Conservation (phyloP, 345 rosid species). For the Aquilaria malaccensis region DNA sequence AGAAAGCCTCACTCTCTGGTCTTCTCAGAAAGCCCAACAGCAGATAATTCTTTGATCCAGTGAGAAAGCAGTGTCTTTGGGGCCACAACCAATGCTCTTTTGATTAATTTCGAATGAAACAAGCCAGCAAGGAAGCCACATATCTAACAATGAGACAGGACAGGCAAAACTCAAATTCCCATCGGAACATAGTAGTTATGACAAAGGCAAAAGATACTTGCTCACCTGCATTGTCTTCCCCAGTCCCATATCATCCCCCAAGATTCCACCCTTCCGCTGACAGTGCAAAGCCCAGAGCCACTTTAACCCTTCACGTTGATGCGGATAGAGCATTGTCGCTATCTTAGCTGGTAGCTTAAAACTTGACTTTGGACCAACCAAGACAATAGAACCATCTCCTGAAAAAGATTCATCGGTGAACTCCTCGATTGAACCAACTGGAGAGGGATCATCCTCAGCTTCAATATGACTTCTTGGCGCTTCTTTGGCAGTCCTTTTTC, state of each 20-base stretch:
- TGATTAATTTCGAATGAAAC: conserved; percentile 71
- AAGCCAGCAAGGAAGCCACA: conserved; percentile 94
- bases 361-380: conserved; percentile 40
- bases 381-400: conserved; percentile 40
- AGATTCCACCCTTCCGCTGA: conserved; percentile 88
- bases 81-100: conserved; percentile 78
- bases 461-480: conserved; percentile 18
- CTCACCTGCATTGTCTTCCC: conserved; percentile 99
- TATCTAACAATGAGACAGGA: conserved; percentile 43
- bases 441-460: conserved; percentile 23
- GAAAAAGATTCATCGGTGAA: conserved; percentile 22
- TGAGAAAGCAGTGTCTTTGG: conserved; percentile 93
- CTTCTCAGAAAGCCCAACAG: conserved; percentile 75
- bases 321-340: conserved; percentile 66
- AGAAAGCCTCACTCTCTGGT: conserved; percentile 74
- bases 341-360: conserved; percentile 50
- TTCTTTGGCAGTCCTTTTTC: conserved; percentile 21
- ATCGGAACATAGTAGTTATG: background rate
- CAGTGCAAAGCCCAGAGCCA: conserved; percentile 97
- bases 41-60: conserved; percentile 90
- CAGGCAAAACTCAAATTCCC: conserved; percentile 9
- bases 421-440: conserved; percentile 26
- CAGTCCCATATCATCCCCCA: conserved; percentile 98
- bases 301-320: conserved; percentile 82
- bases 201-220: conserved; percentile 1